Evolutionary conservation across 345 rosid species (phyloP).

Genomic region (Arabidopsis thaliana): TAIR10.1 NC_003075.7:12452001-12452500

Average conservation of each 20-base stretch:
- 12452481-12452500: not conserved
- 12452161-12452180: conserved; percentile 98
- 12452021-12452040: not conserved
- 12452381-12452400: conserved; percentile 94
- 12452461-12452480: conserved; percentile 55
- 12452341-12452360: conserved; percentile 54
- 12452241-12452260: conserved; percentile 14
- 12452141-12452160: conserved; percentile 48
- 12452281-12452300: conserved; percentile 4
- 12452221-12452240: conserved; percentile 37
- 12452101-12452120: not conserved
- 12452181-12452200: conserved; percentile 89
- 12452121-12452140: conserved; percentile 21
- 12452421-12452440: conserved; percentile 89
- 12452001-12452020: not conserved
- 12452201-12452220: conserved; percentile 70
- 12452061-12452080: conserved; percentile 1
- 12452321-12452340: conserved; percentile 56
- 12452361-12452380: conserved; percentile 74
- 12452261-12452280: not conserved
- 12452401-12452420: conserved; percentile 99
- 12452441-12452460: conserved; percentile 90
- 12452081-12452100: conserved; percentile 8
- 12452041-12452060: not conserved
- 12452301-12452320: conserved; percentile 61